These are phyloP conservation scores for Parathielavia hyrcaniae DNA, from an alignment of 495 filamentous ascomycete genomes.

Conservation along the genomic window DNA sequence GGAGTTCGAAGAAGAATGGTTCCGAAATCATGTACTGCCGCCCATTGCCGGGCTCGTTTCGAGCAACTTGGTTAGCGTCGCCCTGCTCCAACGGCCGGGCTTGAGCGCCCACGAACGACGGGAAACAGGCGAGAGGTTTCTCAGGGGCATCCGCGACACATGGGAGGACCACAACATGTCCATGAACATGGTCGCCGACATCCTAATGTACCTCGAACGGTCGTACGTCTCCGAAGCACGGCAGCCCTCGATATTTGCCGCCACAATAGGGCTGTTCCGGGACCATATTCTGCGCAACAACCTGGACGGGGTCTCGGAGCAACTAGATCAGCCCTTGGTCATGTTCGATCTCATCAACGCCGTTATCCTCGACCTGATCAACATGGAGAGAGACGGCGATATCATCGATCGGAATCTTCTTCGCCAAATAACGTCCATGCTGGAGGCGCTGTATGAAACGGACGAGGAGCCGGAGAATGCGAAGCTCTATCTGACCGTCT, in stretches of 20 bases:
- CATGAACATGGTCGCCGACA: slow-evolving; percentile 97
- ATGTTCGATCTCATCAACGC: slow-evolving; percentile 68
- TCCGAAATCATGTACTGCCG: slow-evolving; percentile 60
- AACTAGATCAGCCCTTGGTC: slow-evolving; percentile 32
- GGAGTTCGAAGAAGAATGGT: slow-evolving; percentile 72
- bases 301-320: slow-evolving; percentile 32
- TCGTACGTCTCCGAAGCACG: slow-evolving; percentile 64
- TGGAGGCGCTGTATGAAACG: slow-evolving; percentile 82
- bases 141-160: slow-evolving; percentile 64
- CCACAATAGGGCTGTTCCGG: slow-evolving; percentile 80
- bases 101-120: slow-evolving; percentile 68
- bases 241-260: slow-evolving; percentile 71
- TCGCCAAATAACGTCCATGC: slow-evolving; percentile 79
- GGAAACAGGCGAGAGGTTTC: slow-evolving; percentile 73
- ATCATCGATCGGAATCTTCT: slow-evolving; percentile 79
- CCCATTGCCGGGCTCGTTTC: slow-evolving; percentile 57
- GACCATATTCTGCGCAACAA: slow-evolving; percentile 64
- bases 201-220: slow-evolving; percentile 98
- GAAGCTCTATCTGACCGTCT: slow-evolving; percentile 76
- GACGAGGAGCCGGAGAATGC: slow-evolving; percentile 64
- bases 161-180: slow-evolving; percentile 87
- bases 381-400: slow-evolving; percentile 85
- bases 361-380: slow-evolving; percentile 83
- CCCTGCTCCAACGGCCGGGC: slow-evolving; percentile 41
- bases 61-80: slow-evolving; percentile 48